Base-by-base conservation (phyloP, 108 stramenopile genomes). In the Cyclotella sp. region DNA sequence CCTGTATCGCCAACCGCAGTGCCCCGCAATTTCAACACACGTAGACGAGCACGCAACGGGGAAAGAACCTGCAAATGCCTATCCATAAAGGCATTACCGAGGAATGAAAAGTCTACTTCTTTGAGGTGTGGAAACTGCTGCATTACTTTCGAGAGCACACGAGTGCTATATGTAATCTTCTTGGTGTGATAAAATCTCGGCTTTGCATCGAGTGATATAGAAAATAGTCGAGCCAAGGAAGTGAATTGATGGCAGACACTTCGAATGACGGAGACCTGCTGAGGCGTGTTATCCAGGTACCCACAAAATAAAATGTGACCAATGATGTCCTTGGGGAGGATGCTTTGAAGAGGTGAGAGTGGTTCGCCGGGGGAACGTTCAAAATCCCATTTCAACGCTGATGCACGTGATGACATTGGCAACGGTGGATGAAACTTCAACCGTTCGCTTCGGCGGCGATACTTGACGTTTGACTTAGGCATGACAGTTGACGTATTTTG, bases 251-350 rank as follows among this genome's bases (percentile, higher is more conserved):
- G 19, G 28, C 65, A 60, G 40, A 67, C 65, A 27, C 57, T 22
- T 28, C 34, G 26, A 29, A 47, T 75, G 16, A 26, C 43, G 1
- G 55, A 22, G 16, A 67, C 14, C 19, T 74, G 63, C 21, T 40
- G 9, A 13, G 72, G 63, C 39, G 73, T 52, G 51, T 15, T 63
- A 6, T 74, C 53, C 9, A 74, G 24, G 27, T 46, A 74, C 2
- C 73, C 73, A 22, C 73, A 44, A 39, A 64, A 74, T 63, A 74
- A 57, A 39, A 74, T 74, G 27, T 41, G 47, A 42, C 44, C 45
- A 34, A 74, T 42, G 18, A 54, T 74, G 49, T 63, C 63, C 19
- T 74, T 49, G 15, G 73, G 34, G 0, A 74, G 40, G 18, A 62
- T 39, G 15, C 19, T 0, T 62, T 62, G 61, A 40, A 62, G 39